A percentile compares a stretch with the other conserved stretches of the same genome.
These are phyloP conservation scores for Mayamaea pseudoterrestris DNA, from an alignment of 108 stramenopile species.

Conservation along the genomic window DNA sequence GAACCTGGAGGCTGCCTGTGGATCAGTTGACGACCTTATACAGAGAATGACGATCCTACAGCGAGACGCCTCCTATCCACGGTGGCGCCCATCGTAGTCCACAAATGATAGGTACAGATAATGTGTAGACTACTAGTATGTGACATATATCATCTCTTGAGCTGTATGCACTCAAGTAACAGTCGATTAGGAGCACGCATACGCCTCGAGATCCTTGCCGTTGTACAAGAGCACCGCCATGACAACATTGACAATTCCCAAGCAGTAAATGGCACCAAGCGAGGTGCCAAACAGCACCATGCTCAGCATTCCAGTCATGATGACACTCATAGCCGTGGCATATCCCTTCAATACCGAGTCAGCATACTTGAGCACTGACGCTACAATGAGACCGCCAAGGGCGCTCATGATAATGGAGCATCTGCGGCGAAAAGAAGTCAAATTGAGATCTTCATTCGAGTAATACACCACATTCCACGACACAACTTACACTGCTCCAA, in stretches of 20 bases:
- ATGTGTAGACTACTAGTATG: too few species aligned
- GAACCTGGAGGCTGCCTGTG: constrained; percentile 17
- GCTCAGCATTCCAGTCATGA: constrained; percentile 65
- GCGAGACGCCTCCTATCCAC: too few species aligned
- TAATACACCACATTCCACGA: too few species aligned
- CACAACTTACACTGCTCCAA: constrained; percentile 15
- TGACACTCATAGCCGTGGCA: constrained; percentile 83
- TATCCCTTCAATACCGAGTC: constrained; percentile 93
- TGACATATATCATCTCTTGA: too few species aligned
- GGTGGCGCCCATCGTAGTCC: too few species aligned
- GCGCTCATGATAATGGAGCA: constrained; percentile 37
- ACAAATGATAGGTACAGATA: too few species aligned
- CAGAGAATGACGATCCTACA: too few species aligned
- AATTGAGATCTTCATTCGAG: too few species aligned
- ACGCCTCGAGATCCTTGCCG: constrained; percentile 24
- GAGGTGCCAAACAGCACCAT: constrained; percentile 43
- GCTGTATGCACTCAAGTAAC: too few species aligned
- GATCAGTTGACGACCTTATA: too few species aligned
- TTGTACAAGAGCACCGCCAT: constrained; percentile 39
- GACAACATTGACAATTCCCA: constrained; percentile 39
- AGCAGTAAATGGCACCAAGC: constrained; percentile 20
- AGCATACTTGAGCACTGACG: constrained; percentile 72
- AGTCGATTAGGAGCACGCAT: too few species aligned
- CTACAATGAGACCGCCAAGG: constrained; percentile 64
- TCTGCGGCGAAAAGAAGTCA: too few species aligned